phyloP scores from a whole-genome alignment of 306 rosid species.

The Mucuna pruriens region DNA sequence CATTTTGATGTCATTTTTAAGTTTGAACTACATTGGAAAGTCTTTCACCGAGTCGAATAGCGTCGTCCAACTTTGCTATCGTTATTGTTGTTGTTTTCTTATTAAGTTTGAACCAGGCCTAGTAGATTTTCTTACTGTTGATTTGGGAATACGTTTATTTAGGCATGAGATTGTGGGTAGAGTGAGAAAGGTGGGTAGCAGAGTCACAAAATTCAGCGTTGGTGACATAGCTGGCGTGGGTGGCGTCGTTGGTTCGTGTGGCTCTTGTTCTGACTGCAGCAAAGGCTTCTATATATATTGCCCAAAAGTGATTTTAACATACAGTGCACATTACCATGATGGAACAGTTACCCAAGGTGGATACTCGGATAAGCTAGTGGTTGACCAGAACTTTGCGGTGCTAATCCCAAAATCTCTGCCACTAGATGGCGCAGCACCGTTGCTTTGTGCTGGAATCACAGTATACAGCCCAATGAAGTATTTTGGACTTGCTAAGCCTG shows the following conservation, averaged over 20 bases:
- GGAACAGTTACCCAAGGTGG: conserved; percentile 55
- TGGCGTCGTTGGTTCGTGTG: conserved; percentile 43
- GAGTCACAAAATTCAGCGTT: conserved; percentile 40
- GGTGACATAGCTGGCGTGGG: conserved; percentile 59
- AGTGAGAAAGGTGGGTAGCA: conserved; percentile 48
- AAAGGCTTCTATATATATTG: conserved; percentile 41
- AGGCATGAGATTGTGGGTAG: conserved; percentile 61
- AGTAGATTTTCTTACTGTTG: background rate
- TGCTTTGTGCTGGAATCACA: conserved; percentile 58
- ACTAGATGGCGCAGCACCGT: conserved; percentile 47
- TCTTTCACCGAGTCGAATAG: no score
- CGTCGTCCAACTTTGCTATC: no score
- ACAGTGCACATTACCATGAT: conserved; percentile 33
- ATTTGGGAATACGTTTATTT: background rate
- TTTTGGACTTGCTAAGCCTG: conserved; percentile 41
- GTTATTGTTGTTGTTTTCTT: no score
- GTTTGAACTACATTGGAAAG: no score
- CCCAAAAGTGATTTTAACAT: conserved; percentile 44
- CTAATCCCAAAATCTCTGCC: conserved; percentile 39
- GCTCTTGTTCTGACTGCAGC: conserved; percentile 43
- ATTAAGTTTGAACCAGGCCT: background rate
- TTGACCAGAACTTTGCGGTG: conserved; percentile 34
- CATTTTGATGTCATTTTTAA: background rate
- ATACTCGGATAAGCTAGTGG: conserved; percentile 44
- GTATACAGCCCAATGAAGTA: conserved; percentile 56